phyloP scores from a whole-genome alignment of 2,329 filamentous ascomycete species.

The Chaetomium globosum region DNA sequence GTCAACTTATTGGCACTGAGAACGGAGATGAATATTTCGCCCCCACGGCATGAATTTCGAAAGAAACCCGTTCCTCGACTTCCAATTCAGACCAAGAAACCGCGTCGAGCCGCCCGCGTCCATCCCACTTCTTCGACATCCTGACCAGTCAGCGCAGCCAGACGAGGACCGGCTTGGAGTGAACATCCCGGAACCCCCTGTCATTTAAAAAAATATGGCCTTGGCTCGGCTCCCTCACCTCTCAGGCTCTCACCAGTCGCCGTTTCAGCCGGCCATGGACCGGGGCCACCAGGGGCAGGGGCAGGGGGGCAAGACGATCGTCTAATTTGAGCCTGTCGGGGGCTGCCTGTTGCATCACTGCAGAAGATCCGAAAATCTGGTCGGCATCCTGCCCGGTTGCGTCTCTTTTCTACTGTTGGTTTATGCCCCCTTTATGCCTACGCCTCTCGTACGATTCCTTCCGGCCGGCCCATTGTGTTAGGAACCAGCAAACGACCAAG shows the following conservation, averaged over 20 bases:
- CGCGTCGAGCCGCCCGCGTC: constrained; percentile 7
- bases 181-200: constrained; percentile 21
- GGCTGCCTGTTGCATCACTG: constrained; percentile 29
- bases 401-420: not conserved
- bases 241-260: constrained; percentile 31
- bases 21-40: constrained; percentile 11
- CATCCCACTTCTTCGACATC: constrained; percentile 11
- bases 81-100: constrained; percentile 1
- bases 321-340: constrained; percentile 36
- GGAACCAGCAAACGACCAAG: constrained; percentile 12
- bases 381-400: constrained; percentile 1
- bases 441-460: constrained; percentile 7
- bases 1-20: not conserved
- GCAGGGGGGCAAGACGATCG: constrained; percentile 32
- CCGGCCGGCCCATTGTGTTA: constrained; percentile 3
- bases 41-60: constrained; percentile 10
- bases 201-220: constrained; percentile 33
- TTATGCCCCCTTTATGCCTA: constrained; percentile 14
- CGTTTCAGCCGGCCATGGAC: constrained; percentile 37
- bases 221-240: constrained; percentile 29
- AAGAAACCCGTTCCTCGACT: not conserved
- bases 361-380: constrained; percentile 23
- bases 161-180: constrained; percentile 14
- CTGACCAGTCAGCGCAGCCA: constrained; percentile 8
- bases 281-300: constrained; percentile 6